Evolutionary conservation across 768 basidiomycete species (phyloP).

Genomic region (Gymnopilus junonius): DNA sequence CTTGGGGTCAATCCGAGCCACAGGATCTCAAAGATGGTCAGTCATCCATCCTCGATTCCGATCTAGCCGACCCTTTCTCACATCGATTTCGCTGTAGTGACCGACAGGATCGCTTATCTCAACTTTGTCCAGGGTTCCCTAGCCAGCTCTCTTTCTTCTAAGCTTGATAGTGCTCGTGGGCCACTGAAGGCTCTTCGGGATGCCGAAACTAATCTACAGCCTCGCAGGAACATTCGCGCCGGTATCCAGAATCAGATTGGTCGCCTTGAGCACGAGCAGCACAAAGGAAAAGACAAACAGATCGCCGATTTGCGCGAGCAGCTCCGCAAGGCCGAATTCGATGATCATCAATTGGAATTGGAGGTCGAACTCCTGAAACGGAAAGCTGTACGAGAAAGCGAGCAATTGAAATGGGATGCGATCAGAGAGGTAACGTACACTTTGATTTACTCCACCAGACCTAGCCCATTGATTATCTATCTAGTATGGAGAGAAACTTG

Average conservation of each 20-base stretch:
- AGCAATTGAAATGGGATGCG: constrained; percentile 79
- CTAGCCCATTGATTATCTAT: constrained; percentile 1
- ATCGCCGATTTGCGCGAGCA: constrained; percentile 72
- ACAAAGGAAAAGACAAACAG: constrained; percentile 67
- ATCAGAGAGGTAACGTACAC: constrained; percentile 64
- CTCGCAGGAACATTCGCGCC: constrained; percentile 64
- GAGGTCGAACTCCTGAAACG: constrained; percentile 76
- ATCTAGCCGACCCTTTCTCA: constrained; percentile 5
- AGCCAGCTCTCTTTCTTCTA: constrained; percentile 58
- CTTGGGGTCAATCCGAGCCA: constrained; percentile 77
- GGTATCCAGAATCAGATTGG: constrained; percentile 63
- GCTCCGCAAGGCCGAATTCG: constrained; percentile 64
- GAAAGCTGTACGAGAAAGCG: constrained; percentile 77
- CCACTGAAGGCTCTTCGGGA: constrained; percentile 76
- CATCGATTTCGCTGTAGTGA: constrained; percentile 46
- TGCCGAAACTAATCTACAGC: constrained; percentile 63
- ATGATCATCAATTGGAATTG: constrained; percentile 68
- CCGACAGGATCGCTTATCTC: constrained; percentile 81
- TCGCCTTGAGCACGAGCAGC: constrained; percentile 68
- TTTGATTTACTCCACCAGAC: not conserved
- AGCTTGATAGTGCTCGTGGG: constrained; percentile 65
- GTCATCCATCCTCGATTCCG: constrained; percentile 17
- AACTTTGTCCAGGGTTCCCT: constrained; percentile 79
- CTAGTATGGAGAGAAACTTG: constrained; percentile 83
- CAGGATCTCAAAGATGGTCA: constrained; percentile 79